A percentile compares a stretch with the other conserved stretches of the same genome.
Evolutionary conservation across 306 rosid species (phyloP).

Genomic region (Vachellia pachyceras): DNA sequence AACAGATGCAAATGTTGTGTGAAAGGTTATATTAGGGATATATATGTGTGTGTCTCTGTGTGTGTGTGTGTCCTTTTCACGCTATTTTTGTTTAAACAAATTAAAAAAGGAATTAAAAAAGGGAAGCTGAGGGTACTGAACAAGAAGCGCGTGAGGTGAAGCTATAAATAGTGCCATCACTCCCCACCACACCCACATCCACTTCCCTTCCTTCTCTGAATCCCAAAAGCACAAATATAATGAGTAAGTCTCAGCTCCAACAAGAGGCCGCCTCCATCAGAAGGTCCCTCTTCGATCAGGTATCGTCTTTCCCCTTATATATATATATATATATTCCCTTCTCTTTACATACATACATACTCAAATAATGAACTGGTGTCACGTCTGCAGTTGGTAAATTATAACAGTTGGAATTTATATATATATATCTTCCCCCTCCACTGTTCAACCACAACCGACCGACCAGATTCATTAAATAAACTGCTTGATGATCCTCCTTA

Average conservation of each 20-base stretch:
- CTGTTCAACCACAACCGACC: too few relatives aligned
- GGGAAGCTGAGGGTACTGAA: not conserved
- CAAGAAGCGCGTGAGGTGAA: not conserved
- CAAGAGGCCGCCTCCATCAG: conserved; percentile 55
- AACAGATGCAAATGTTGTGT: not conserved
- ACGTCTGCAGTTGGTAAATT: too few relatives aligned
- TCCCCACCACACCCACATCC: not conserved
- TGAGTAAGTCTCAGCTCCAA: conserved; percentile 61
- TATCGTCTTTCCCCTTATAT: not conserved
- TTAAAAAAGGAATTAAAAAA: not conserved
- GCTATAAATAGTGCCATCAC: conserved; percentile 40
- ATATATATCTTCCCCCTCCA: too few relatives aligned
- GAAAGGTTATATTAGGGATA: not conserved
- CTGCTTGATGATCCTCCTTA: too few relatives aligned
- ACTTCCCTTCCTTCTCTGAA: not conserved
- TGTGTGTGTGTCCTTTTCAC: not conserved
- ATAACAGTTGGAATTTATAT: too few relatives aligned
- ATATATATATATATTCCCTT: too few relatives aligned
- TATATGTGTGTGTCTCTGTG: not conserved
- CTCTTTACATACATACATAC: too few relatives aligned
- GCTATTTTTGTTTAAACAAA: not conserved
- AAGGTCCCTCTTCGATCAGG: conserved; percentile 73
- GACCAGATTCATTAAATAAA: too few relatives aligned
- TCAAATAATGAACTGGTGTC: too few relatives aligned
- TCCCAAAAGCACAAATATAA: conserved; percentile 3